Conservation (phyloP, 2,329 filamentous ascomycete genomes). For the Scleromitrula shiraiana region DNA sequence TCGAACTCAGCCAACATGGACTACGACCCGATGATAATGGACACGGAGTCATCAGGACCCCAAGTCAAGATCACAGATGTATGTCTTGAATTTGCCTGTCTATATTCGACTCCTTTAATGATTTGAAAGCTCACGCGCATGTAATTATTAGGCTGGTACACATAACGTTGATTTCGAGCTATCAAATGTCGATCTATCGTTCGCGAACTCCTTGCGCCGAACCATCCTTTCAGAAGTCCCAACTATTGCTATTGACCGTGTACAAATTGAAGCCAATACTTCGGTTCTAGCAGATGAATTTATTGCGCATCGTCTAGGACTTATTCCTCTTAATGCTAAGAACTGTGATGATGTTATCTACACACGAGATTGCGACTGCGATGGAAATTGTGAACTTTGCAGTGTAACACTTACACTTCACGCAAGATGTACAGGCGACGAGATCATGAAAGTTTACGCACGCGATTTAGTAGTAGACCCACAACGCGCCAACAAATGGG, state of each 20-base stretch:
- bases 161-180: slow-evolving; percentile 88
- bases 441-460: slow-evolving; percentile 90
- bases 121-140: slow-evolving; percentile 18
- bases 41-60: slow-evolving; percentile 37
- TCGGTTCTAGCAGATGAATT: slow-evolving; percentile 97
- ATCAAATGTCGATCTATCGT: slow-evolving; percentile 77
- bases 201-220: slow-evolving; percentile 88
- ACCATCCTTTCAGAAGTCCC: slow-evolving; percentile 90
- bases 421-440: slow-evolving; percentile 75
- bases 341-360: slow-evolving; percentile 78
- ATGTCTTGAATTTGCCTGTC: slow-evolving; percentile 5
- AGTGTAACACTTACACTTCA: slow-evolving; percentile 78
- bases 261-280: slow-evolving; percentile 87
- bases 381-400: slow-evolving; percentile 89
- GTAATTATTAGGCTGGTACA: slow-evolving; percentile 57
- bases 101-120: neutral
- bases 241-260: slow-evolving; percentile 88
- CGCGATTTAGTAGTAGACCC: slow-evolving; percentile 72
- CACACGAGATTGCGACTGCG: slow-evolving; percentile 92
- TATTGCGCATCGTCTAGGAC: slow-evolving; percentile 82
- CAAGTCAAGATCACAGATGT: slow-evolving; percentile 40
- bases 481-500: slow-evolving; percentile 61
- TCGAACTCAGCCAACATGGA: slow-evolving; percentile 33
- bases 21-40: slow-evolving; percentile 37
- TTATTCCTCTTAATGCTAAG: slow-evolving; percentile 80